Evolutionary conservation across 768 basidiomycete genomes (phyloP).

Genomic region (Boletus coccyginus): DNA sequence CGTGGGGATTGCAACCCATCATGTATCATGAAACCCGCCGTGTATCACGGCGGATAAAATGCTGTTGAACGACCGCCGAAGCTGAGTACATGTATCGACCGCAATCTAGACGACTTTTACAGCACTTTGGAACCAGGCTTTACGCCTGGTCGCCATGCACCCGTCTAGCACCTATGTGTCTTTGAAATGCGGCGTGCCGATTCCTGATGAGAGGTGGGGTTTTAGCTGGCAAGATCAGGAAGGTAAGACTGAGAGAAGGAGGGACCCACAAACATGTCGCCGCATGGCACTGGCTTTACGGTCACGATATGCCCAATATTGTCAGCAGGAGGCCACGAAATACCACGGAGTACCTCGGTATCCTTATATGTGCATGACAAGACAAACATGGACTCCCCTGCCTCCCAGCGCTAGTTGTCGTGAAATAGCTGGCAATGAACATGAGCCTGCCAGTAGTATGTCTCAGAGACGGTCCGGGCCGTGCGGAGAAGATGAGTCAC

Average conservation of each 20-base stretch:
- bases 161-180: neutral
- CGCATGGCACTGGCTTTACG: constrained; percentile 7
- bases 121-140: constrained; percentile 41
- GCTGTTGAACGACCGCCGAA: constrained; percentile 39
- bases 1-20: constrained; percentile 38
- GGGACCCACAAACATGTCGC: constrained; percentile 14
- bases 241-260: constrained; percentile 9
- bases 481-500: neutral
- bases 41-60: constrained; percentile 51
- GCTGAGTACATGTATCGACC: constrained; percentile 23
- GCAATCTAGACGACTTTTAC: constrained; percentile 17
- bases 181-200: neutral
- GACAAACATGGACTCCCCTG: constrained; percentile 9
- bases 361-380: neutral
- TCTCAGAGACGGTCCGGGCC: neutral
- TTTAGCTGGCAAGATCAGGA: constrained; percentile 13
- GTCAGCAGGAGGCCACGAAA: constrained; percentile 6
- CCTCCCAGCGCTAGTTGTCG: constrained; percentile 11
- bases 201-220: constrained; percentile 8
- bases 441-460: constrained; percentile 7
- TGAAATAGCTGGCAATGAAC: constrained; percentile 35
- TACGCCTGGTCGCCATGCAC: constrained; percentile 23
- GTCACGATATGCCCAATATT: constrained; percentile 11
- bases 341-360: neutral
- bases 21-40: constrained; percentile 42